Evolutionary conservation across 768 basidiomycete genomes (phyloP).

Genomic region (Royoungia palumana): DNA sequence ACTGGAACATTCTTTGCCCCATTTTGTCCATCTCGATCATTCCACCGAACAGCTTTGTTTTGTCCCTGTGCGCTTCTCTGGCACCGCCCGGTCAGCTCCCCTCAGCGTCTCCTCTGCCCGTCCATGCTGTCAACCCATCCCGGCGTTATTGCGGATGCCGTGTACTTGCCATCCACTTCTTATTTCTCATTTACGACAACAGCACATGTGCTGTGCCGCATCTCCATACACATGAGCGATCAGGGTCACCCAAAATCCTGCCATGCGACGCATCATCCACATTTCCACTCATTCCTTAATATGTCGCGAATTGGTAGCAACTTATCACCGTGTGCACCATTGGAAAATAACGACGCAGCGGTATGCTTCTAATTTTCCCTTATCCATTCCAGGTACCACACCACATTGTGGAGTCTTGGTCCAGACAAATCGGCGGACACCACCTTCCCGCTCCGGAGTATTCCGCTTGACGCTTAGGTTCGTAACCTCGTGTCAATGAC

Average conservation of each 20-base stretch:
- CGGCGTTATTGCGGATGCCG: constrained; percentile 21
- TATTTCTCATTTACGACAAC: constrained; percentile 11
- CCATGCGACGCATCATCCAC: constrained; percentile 1
- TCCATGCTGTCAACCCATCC: neutral
- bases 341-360: no score
- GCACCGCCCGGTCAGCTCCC: constrained; percentile 8
- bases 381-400: neutral
- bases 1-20: constrained; percentile 11
- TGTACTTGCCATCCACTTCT: constrained; percentile 2
- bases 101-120: constrained; percentile 6
- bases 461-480: constrained; percentile 7
- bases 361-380: constrained; percentile 3
- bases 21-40: constrained; percentile 25
- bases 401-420: neutral
- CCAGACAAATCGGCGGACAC: neutral
- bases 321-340: no score
- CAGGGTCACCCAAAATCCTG: constrained; percentile 8
- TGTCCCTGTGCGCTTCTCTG: constrained; percentile 7
- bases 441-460: neutral
- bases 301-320: neutral
- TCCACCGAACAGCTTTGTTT: constrained; percentile 14
- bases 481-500: constrained; percentile 16
- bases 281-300: constrained; percentile 6
- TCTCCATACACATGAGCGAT: constrained; percentile 15
- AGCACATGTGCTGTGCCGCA: constrained; percentile 1